Evolutionary conservation across 176 grass and related monocot species (phyloP).

Genomic region (Triticum aestivum): DNA sequence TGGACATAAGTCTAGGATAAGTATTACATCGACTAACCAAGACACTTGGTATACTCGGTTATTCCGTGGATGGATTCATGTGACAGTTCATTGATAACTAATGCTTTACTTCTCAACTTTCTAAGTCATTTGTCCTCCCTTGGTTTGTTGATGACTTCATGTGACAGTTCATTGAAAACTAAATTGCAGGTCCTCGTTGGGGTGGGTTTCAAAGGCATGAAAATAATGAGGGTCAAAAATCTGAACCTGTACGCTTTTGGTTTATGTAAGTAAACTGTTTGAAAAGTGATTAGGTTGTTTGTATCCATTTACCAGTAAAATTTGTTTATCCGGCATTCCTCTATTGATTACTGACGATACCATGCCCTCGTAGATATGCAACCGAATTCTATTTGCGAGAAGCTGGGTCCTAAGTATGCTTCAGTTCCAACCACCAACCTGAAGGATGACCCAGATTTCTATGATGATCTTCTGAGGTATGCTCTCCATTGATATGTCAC

Average conservation of each 20-base stretch:
- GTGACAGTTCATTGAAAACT: slow-evolving; percentile 20
- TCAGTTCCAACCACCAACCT: slow-evolving; percentile 64
- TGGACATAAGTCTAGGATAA: not conserved
- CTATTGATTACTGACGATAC: not conserved
- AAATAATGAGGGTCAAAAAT: slow-evolving; percentile 83
- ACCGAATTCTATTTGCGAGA: slow-evolving; percentile 77
- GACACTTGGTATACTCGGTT: not conserved
- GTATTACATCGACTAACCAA: not conserved
- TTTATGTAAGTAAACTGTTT: slow-evolving; percentile 72
- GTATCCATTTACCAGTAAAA: not conserved
- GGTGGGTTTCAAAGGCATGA: slow-evolving; percentile 83
- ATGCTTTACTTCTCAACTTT: not conserved
- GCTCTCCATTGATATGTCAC: not conserved
- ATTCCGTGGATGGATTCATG: not conserved
- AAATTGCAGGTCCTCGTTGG: slow-evolving; percentile 85
- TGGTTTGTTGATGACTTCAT: not conserved
- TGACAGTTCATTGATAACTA: not conserved
- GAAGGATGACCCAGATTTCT: slow-evolving; percentile 80
- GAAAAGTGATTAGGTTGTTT: not conserved
- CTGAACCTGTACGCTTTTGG: slow-evolving; percentile 95
- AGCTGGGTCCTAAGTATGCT: slow-evolving; percentile 85
- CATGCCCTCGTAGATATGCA: slow-evolving; percentile 72
- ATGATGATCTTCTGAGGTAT: slow-evolving; percentile 90
- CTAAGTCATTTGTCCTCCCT: not conserved
- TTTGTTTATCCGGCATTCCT: not conserved